phyloP scores from a whole-genome alignment of 495 filamentous ascomycete genomes.

The Podospora anserina region DNA sequence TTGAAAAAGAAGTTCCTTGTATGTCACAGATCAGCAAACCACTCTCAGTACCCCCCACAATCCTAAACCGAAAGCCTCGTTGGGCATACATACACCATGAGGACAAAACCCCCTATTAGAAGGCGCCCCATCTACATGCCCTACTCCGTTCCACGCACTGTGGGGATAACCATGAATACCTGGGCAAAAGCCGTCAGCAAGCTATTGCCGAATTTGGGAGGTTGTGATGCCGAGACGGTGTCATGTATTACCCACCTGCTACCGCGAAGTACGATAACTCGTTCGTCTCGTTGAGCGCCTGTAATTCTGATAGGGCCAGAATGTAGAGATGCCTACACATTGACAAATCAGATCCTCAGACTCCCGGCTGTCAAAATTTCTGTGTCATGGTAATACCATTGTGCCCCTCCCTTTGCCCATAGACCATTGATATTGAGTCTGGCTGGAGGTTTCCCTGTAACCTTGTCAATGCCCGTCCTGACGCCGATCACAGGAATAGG shows the following conservation, averaged over 20 bases:
- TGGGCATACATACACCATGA: conserved; percentile 39
- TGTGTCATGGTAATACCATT: conserved; percentile 33
- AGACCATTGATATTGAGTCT: conserved; percentile 41
- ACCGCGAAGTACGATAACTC: conserved; percentile 48
- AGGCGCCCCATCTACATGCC: conserved; percentile 33
- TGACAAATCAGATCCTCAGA: conserved; percentile 17
- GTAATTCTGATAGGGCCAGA: conserved; percentile 41
- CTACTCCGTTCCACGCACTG: conserved; percentile 46
- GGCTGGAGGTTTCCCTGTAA: conserved; percentile 33
- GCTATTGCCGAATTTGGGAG: conserved; percentile 8
- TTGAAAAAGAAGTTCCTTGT: conserved; percentile 38
- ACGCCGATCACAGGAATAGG: conserved; percentile 37
- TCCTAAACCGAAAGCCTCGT: conserved; percentile 8
- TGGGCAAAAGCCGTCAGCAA: conserved; percentile 22
- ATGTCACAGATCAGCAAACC: conserved; percentile 10
- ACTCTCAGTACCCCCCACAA: neutral
- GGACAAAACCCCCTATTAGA: conserved; percentile 46
- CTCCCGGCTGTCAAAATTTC: conserved; percentile 5
- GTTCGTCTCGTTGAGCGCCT: conserved; percentile 39
- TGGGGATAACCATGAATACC: conserved; percentile 54
- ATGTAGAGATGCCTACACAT: conserved; percentile 45
- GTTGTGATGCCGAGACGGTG: neutral
- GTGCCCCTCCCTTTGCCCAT: conserved; percentile 35
- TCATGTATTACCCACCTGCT: conserved; percentile 37
- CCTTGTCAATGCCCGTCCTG: conserved; percentile 35